Percentiles rank a stretch among this genome's conserved stretches.
These are phyloP conservation scores for Boletus smithii DNA, from an alignment of 1,284 basidiomycete species.

Conservation along the genomic window DNA sequence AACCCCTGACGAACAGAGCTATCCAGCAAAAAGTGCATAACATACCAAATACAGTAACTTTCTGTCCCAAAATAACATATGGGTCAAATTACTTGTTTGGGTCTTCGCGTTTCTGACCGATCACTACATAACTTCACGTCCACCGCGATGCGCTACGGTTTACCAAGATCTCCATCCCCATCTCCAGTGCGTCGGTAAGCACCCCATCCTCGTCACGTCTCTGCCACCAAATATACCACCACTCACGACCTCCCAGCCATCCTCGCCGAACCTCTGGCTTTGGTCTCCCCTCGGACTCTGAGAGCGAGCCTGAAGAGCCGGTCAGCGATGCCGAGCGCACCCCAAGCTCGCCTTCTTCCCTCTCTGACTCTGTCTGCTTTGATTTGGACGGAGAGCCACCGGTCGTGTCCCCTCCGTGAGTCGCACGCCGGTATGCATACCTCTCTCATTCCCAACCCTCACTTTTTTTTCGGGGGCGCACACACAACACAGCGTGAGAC, in stretches of 20 bases:
- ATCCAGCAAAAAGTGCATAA: background rate
- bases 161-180: slow-evolving; percentile 56
- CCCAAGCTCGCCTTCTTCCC: slow-evolving; percentile 22
- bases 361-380: slow-evolving; percentile 39
- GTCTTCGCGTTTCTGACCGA: slow-evolving; percentile 7
- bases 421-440: slow-evolving; percentile 1
- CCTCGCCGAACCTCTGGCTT: slow-evolving; percentile 45
- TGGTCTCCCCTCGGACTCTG: slow-evolving; percentile 48
- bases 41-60: background rate
- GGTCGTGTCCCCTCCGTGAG: slow-evolving; percentile 33
- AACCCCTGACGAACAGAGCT: background rate
- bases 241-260: slow-evolving; percentile 6
- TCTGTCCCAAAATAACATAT: background rate
- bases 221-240: background rate
- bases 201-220: background rate
- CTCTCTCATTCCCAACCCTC: background rate
- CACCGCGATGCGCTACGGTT: slow-evolving; percentile 55
- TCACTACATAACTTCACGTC: background rate
- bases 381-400: slow-evolving; percentile 43
- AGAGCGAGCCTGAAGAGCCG: slow-evolving; percentile 35
- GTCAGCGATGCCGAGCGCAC: slow-evolving; percentile 23
- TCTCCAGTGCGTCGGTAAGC: slow-evolving; percentile 54
- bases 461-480: background rate
- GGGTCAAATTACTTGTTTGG: background rate
- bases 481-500: slow-evolving; percentile 14